Percentiles rank a stretch among this genome's conserved stretches.
Conservation (phyloP, 257 asterid genomes). For the Rauvolfia tetraphylla region DNA sequence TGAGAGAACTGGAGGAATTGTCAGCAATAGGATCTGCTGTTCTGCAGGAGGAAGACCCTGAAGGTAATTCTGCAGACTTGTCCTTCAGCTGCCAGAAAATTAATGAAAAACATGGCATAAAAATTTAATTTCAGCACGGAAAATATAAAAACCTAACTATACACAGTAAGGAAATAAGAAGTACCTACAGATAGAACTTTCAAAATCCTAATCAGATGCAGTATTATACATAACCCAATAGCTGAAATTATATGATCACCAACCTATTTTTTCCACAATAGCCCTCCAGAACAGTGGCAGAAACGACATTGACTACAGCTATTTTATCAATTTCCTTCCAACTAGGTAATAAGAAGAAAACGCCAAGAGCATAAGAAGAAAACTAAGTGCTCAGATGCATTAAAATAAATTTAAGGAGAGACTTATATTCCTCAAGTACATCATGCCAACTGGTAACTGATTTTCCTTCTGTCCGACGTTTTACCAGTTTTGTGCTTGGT, state of each 20-base stretch:
- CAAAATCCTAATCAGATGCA: not conserved
- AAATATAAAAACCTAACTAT: not conserved
- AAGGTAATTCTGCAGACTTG: slow-evolving; percentile 42
- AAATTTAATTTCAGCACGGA: slow-evolving; percentile 3
- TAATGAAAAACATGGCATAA: slow-evolving; percentile 7
- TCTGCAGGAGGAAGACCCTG: slow-evolving; percentile 42
- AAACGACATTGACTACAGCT: not conserved
- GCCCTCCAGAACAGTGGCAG: not conserved
- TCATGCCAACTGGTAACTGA: not conserved
- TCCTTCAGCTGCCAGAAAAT: slow-evolving; percentile 45
- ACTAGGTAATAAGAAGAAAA: not conserved
- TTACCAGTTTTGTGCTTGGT: not conserved
- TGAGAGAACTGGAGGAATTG: slow-evolving; percentile 31
- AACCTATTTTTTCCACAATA: not conserved
- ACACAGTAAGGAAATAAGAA: not conserved
- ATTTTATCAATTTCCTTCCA: not conserved
- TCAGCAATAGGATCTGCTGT: slow-evolving; percentile 35
- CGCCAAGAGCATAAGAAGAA: not conserved
- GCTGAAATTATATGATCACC: not conserved
- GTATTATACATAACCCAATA: not conserved
- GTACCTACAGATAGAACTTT: no score
- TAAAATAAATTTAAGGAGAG: not conserved
- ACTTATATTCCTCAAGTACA: not conserved
- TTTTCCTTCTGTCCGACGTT: not conserved
- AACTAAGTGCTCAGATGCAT: not conserved